phyloP scores from a whole-genome alignment of 116 monocot genomes.

The Iris pallida region DNA sequence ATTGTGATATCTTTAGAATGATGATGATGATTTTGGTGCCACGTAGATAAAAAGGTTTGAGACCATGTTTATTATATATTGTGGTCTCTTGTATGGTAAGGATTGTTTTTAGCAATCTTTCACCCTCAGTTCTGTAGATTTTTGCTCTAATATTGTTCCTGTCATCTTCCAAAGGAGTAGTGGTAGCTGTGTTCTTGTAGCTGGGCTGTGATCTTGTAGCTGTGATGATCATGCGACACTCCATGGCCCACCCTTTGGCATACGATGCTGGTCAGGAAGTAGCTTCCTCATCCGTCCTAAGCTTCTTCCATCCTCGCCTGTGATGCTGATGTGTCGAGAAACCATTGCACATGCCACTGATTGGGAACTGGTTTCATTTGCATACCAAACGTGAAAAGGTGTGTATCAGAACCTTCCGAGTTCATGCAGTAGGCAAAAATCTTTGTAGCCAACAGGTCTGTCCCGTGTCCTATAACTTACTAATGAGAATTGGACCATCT shows the following conservation, averaged over 20 bases:
- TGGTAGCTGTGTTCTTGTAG: background rate
- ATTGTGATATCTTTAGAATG: slow-evolving; percentile 18
- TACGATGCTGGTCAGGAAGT: background rate
- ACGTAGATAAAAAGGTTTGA: background rate
- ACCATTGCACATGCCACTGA: background rate
- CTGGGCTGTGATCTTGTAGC: slow-evolving; percentile 1
- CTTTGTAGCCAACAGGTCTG: background rate
- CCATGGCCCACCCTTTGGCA: background rate
- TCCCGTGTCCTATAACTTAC: background rate
- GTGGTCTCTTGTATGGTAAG: slow-evolving; percentile 12
- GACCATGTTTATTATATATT: background rate
- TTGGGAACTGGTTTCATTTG: background rate
- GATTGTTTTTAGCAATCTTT: slow-evolving; percentile 1
- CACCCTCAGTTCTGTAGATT: background rate
- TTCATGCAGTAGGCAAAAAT: background rate
- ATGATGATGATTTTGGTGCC: slow-evolving; percentile 9
- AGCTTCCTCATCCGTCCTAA: background rate
- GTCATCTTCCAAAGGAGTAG: background rate
- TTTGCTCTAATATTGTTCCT: background rate
- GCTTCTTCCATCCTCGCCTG: background rate
- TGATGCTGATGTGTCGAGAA: background rate
- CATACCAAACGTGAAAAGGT: background rate
- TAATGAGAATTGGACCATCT: background rate
- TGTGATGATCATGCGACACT: slow-evolving; percentile 8
- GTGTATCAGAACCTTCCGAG: background rate